Base-by-base conservation (phyloP, 2,329 filamentous ascomycete genomes). In the Paecilomyces sp. region DNA sequence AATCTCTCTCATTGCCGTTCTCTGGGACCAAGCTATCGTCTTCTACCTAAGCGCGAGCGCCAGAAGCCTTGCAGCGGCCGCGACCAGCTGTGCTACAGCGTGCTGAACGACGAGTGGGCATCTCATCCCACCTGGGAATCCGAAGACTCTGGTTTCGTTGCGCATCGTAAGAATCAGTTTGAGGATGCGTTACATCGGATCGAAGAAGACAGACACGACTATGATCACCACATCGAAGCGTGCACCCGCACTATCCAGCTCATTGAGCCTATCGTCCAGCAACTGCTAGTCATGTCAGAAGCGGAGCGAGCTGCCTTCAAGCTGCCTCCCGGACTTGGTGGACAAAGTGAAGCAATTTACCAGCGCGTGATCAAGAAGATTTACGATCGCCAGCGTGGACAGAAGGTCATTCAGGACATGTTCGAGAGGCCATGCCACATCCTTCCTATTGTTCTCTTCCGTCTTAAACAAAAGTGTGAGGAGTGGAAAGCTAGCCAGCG, bases 81-180 rank as follows among this genome's bases (percentile, higher is more conserved):
- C 54, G 94, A 99, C 70, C 92, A 96, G 73, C 87, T 99, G 66
- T 99, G 94, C 77, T 88, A 91, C 66, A 88, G 89, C 25, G 93
- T 99, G 0, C 81, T 99, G 58, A 99, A 99, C 65, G 94, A 99
- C 67, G 91, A 97, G 66, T 99, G 94, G 94, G 94, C 94, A 1
- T 97, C 93, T 28, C 94, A 99, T 76, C 94, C 94, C 3, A 99
- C 94, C 0, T 99, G 94, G 94, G 94, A 93, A 1, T 97, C 93
- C 0, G 94, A 99, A 75, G 94, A 99, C 71, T 96, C 91, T 53
- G 94, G 94, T 0, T 99, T 99, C 68, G 93, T 99, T 61, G 94
- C 94, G 12, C 94, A 99, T 76, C 87, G 93, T 63, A 99, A 99
- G 83, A 99, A 99, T 68, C 86, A 89, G 58, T 96, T 89, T 64